Evolutionary conservation across 768 basidiomycete genomes (phyloP), one percentile per base, ranked within the genome.

Genomic region (Trametes punicea): DNA sequence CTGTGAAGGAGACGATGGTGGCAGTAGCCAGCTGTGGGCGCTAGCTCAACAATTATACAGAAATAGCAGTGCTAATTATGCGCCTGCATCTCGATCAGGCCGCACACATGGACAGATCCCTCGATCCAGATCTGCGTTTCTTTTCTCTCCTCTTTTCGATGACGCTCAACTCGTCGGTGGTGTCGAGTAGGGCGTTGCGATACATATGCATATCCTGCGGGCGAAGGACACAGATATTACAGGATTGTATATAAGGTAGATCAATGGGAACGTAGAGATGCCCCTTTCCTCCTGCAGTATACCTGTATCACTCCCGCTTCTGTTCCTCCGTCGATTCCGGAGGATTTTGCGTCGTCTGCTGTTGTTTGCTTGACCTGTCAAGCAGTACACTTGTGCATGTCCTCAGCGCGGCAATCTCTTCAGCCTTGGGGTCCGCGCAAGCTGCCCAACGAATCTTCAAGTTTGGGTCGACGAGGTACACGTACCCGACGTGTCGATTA

Each of bases 381-480:
- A 93, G 66, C 18, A 93, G 74, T 3, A 90, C 85, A 4, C 81
- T 81, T 0, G 83, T 76, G 64, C 90, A 92, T 36, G 73, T 83
- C 69, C 86, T 77, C 51, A 97, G 72, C 11, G 84, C 79, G 53
- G 81, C 73, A 2, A 80, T 75, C 69, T 98, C 95, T 57, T 90
- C 84, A 3, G 70, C 66, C 56, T 81, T 87, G 0, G 94, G 90
- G 63, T 91, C 89, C 6, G 88, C 93, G 62, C 93, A 90, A 9
- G 84, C 96, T 1, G 88, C 95, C 96, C 96, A 98, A 18, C 96
- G 81, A 44, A 98, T 81, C 69, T 84, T 90, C 57, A 85, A 68
- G 56, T 90, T 83, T 69, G 86, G 81, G 67, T 98, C 96, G 25
- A 98, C 82, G 11, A 98, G 77, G 66, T 88, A 98, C 13, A 95